A percentile compares a stretch with the other conserved stretches of the same genome.
These are phyloP conservation scores for Podaxis rugospora DNA, from an alignment of 768 basidiomycete species.

Conservation along the genomic window DNA sequence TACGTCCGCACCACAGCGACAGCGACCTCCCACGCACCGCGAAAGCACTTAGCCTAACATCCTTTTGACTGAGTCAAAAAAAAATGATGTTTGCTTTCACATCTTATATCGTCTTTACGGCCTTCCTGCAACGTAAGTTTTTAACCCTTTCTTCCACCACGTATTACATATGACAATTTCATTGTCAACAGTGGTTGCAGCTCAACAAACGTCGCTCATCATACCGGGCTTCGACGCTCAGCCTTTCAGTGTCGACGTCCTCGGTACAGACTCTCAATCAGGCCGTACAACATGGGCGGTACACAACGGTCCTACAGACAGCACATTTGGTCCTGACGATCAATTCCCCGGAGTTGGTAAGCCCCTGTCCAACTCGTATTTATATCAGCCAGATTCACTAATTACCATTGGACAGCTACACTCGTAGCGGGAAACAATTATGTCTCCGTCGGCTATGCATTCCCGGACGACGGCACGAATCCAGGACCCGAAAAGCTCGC, in stretches of 20 bases:
- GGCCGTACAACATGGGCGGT: constrained; percentile 25
- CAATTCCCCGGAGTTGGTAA: constrained; percentile 3
- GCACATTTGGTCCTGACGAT: background rate
- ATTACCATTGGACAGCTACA: background rate
- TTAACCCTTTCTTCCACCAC: background rate
- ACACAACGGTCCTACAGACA: constrained; percentile 3
- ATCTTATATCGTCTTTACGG: background rate
- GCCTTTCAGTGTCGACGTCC: constrained; percentile 24
- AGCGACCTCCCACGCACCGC: background rate
- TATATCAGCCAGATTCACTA: background rate
- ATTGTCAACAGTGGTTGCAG: constrained; percentile 13
- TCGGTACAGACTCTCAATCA: constrained; percentile 19
- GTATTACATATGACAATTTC: background rate
- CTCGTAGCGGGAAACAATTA: background rate
- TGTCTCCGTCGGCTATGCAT: background rate
- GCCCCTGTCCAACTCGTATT: background rate
- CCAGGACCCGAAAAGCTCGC: background rate
- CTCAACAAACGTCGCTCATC: constrained; percentile 21
- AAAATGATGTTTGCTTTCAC: background rate
- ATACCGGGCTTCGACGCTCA: constrained; percentile 24
- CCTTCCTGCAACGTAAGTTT: constrained; percentile 1
- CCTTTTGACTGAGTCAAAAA: background rate
- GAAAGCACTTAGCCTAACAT: background rate
- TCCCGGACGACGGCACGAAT: background rate
- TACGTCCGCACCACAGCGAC: background rate